Conservation (phyloP, 31 red algal genomes). For the Pterothamnion heteromorphum region DNA sequence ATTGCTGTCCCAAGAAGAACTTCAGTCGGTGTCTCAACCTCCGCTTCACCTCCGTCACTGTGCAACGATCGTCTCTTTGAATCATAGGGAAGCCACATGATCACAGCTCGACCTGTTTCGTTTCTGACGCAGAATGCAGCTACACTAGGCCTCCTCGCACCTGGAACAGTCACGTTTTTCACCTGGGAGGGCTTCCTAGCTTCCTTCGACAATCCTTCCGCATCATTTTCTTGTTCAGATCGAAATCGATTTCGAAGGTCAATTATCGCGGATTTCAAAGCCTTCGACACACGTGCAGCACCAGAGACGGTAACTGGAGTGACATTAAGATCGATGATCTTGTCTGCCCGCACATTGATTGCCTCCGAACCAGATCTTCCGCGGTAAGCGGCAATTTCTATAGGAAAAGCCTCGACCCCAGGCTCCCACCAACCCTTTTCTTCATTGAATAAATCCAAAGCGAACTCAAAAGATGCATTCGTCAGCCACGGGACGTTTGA, state of each 20-base stretch:
- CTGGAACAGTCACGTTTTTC: not conserved
- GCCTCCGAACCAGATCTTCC: constrained; percentile 75
- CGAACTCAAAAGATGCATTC: constrained; percentile 62
- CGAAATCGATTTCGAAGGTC: constrained; percentile 57
- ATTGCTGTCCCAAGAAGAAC: constrained; percentile 70
- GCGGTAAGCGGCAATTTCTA: constrained; percentile 72
- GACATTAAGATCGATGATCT: constrained; percentile 81
- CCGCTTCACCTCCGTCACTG: constrained; percentile 75
- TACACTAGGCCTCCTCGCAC: constrained; percentile 70
- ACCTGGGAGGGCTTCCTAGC: not conserved
- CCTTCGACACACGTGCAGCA: constrained; percentile 73
- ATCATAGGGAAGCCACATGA: constrained; percentile 76
- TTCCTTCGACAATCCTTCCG: not conserved
- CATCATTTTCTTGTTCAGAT: not conserved
- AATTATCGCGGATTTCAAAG: constrained; percentile 71
- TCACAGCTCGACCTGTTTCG: constrained; percentile 68
- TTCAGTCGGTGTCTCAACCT: constrained; percentile 77
- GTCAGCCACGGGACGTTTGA: constrained; percentile 77
- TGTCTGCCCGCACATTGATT: constrained; percentile 65
- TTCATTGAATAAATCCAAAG: constrained; percentile 82
- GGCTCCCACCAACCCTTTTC: constrained; percentile 98
- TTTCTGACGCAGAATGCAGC: constrained; percentile 90
- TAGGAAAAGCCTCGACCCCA: constrained; percentile 74
- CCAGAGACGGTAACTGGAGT: constrained; percentile 83
- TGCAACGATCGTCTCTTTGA: constrained; percentile 60